Percentiles rank a stretch among this genome's conserved stretches.
These are phyloP conservation scores for Vaccinium corymbosum DNA, from an alignment of 148 eudicot genomes.

Conservation along the genomic window DNA sequence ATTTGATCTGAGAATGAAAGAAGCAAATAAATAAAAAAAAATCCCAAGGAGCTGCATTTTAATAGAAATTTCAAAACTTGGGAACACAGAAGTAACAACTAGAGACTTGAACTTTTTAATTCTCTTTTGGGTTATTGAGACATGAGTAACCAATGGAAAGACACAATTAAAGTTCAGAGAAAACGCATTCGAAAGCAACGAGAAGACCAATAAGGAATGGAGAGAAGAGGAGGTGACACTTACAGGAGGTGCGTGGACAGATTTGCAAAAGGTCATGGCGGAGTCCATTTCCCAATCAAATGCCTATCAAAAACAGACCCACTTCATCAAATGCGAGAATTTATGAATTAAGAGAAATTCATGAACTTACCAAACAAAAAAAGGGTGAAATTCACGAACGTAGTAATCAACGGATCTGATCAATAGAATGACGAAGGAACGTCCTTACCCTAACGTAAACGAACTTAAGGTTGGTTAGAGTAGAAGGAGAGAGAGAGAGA, in stretches of 20 bases:
- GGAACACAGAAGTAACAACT: not conserved
- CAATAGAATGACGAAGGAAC: slow-evolving; percentile 10
- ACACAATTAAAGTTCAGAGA: not conserved
- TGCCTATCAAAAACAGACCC: slow-evolving; percentile 3
- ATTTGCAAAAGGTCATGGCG: slow-evolving; percentile 23
- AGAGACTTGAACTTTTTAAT: not conserved
- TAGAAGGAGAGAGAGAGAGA: too few relatives aligned
- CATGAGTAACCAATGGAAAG: not conserved
- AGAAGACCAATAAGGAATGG: not conserved
- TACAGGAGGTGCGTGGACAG: slow-evolving; percentile 25
- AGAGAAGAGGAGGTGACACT: not conserved
- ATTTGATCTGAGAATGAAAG: not conserved
- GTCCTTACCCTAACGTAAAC: too few relatives aligned
- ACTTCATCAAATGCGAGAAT: not conserved
- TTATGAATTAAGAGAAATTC: not conserved
- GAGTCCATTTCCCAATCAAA: slow-evolving; percentile 20
- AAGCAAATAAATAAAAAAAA: not conserved
- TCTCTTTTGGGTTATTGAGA: not conserved
- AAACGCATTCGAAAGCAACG: not conserved
- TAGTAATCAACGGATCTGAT: slow-evolving; percentile 8
- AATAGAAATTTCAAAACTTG: not conserved
- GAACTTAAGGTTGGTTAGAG: too few relatives aligned
- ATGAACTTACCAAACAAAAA: too few relatives aligned
- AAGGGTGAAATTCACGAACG: not conserved
- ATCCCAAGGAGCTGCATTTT: not conserved